Evolutionary conservation across 257 asterid species (phyloP), one percentile per base, ranked within the genome.

Genomic region (Dorcoceras hygrometricum): DNA sequence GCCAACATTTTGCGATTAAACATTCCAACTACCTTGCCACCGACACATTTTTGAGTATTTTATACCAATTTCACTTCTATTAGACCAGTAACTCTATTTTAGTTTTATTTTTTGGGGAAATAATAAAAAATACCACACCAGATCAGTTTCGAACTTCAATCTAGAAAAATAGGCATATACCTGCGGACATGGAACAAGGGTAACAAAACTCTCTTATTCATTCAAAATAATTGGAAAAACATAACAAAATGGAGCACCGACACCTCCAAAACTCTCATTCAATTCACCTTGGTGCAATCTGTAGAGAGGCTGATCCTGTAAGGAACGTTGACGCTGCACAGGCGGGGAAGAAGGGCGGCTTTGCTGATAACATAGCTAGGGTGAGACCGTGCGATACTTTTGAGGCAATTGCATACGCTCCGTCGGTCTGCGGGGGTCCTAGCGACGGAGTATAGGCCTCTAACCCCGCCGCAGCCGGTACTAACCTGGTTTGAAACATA

Each of bases 401-500:
- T 65, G 22, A 77, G 63, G 74, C 82, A 77, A 14, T 8, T 8
- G 62, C 82, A 77, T 18, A 69, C 74, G 26, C 55, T 12, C 69
- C 65, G 51, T 48, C 82, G 78, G 23, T 73, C 82, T 4, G 59
- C 12, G 22, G 74, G 29, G 20, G 72, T 61, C 67, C 14, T 61
- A 6, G 82, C 77, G 14, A 65, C 24, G 1, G 5, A 11, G 23
- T 51, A n/a, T n/a, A 78, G 76, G 8, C n/a, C 18, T 55, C 19
- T 61, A 63, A 78, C 70, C 2, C 82, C 82, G 16, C 11, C 8
- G 58, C 82, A 78, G 56, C 82, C 73, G 11, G 48, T 14, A 74
- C 75, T 23, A 77, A 88, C 97, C 97, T 71, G 92, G 86, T 80
- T 85, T 88, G 76, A 86, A 94, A 71, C 93, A 94, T 18, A 94